Evolutionary conservation across 2,329 filamentous ascomycete species (phyloP).

Genomic region (Aspergillus fructus): DNA sequence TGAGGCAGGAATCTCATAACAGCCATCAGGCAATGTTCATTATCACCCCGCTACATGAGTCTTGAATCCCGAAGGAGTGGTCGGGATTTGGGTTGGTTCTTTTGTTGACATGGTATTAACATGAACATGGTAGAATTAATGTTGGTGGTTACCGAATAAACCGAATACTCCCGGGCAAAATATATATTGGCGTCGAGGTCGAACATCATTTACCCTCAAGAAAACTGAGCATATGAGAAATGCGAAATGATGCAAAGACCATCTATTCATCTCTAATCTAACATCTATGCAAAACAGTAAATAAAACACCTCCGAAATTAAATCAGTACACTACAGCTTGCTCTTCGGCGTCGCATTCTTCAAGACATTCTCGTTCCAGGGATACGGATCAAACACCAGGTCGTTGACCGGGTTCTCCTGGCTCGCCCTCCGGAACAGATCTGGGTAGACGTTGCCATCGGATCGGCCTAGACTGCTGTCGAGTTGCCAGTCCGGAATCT

Average conservation of each 20-base stretch:
- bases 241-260: no score
- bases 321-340: constrained; percentile 35
- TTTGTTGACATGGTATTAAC: no score
- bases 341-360: constrained; percentile 50
- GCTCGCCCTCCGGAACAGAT: constrained; percentile 70
- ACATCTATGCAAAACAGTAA: background rate
- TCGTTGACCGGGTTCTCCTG: constrained; percentile 73
- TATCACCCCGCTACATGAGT: background rate
- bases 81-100: no score
- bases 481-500: constrained; percentile 75
- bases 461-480: constrained; percentile 68
- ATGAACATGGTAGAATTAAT: no score
- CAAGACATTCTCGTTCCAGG: constrained; percentile 60
- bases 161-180: no score
- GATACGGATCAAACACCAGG: constrained; percentile 71
- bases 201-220: no score
- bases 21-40: background rate
- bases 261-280: background rate
- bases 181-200: no score
- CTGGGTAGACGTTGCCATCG: constrained; percentile 75
- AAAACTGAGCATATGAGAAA: no score
- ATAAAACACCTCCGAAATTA: background rate
- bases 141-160: no score
- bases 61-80: no score
- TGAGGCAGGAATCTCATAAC: background rate